Conservation (phyloP, 1,139 yeast species). For the Dujonia santamariae region DNA sequence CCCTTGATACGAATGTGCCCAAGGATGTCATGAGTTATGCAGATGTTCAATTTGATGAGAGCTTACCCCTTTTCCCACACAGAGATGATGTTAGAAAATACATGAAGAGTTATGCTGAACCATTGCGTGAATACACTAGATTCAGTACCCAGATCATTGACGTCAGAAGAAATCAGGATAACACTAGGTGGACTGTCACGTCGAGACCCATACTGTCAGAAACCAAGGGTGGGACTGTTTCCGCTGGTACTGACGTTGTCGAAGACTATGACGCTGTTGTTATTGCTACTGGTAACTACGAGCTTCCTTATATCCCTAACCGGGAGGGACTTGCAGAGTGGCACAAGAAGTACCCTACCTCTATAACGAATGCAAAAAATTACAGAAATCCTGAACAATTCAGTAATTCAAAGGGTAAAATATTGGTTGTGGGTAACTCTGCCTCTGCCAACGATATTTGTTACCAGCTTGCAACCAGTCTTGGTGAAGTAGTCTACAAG, state of each 20-base stretch:
- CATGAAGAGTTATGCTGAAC: constrained; percentile 41
- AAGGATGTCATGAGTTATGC: constrained; percentile 55
- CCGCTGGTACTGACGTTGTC: constrained; percentile 14
- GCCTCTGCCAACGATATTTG: constrained; percentile 63
- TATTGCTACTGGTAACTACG: constrained; percentile 57
- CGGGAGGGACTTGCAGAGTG: constrained; percentile 48
- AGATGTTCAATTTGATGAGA: constrained; percentile 39
- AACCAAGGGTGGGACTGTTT: constrained; percentile 24
- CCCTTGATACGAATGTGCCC: constrained; percentile 63
- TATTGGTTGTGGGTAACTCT: constrained; percentile 59
- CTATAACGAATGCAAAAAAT: constrained; percentile 37
- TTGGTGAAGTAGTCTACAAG: constrained; percentile 39
- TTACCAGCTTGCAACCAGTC: constrained; percentile 42
- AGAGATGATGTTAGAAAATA: constrained; percentile 48
- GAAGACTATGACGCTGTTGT: constrained; percentile 52
- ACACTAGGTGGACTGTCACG: constrained; percentile 33
- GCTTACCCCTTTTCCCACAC: constrained; percentile 46
- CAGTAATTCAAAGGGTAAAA: constrained; percentile 28
- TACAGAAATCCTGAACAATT: constrained; percentile 10
- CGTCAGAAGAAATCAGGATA: constrained; percentile 18
- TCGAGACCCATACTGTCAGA: constrained; percentile 21
- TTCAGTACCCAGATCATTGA: constrained; percentile 32
- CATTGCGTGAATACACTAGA: constrained; percentile 30
- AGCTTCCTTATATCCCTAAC: constrained; percentile 53
- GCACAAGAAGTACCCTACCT: constrained; percentile 34